phyloP scores from a whole-genome alignment of 1,284 basidiomycete genomes.

The Tilletia indica region DNA sequence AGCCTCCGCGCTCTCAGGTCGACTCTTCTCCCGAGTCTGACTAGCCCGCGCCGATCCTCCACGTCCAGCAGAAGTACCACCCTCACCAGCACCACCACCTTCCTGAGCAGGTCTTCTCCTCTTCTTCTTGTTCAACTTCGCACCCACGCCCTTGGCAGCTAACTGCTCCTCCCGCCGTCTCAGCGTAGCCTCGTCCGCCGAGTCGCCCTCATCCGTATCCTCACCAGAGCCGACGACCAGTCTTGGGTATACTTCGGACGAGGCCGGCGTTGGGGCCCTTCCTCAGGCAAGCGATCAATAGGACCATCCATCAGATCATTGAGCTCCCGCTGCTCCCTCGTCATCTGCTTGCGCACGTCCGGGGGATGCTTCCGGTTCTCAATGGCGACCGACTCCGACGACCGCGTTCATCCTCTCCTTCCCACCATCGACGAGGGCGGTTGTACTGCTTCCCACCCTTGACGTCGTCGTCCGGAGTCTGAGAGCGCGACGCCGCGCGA shows the following conservation, averaged over 20 bases:
- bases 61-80: too few relatives aligned
- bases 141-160: background rate
- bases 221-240: slow-evolving; percentile 8
- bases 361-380: background rate
- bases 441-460: background rate
- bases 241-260: slow-evolving; percentile 5
- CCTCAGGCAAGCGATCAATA: slow-evolving; percentile 1
- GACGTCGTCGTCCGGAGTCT: background rate
- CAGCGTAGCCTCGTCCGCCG: slow-evolving; percentile 15
- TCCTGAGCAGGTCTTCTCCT: background rate
- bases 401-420: background rate
- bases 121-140: background rate
- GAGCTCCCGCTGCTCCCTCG: background rate
- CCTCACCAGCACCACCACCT: too few relatives aligned
- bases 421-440: background rate
- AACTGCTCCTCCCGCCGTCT: background rate
- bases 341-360: slow-evolving; percentile 10
- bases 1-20: too few relatives aligned
- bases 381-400: background rate
- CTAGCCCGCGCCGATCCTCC: background rate
- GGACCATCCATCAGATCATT: slow-evolving; percentile 1
- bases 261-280: background rate
- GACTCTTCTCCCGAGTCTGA: background rate
- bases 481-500: background rate
- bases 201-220: slow-evolving; percentile 12